Conservation (phyloP, 305 asterid genomes). For the Plantago lanceolata region DNA sequence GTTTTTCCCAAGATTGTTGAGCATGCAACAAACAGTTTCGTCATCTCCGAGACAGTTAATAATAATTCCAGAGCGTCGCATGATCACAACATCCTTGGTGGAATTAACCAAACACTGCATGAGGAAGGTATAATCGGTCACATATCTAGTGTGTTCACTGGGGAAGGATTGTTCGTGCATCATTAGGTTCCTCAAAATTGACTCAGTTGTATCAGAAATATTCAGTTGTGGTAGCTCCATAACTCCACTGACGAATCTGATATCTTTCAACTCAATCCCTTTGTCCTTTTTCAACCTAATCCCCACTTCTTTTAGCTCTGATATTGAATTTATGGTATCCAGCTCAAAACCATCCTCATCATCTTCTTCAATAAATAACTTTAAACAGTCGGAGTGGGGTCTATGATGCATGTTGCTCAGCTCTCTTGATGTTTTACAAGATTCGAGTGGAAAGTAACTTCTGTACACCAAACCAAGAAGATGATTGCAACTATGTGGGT, state of each 20-base stretch:
- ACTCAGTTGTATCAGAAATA: slow-evolving; percentile 24
- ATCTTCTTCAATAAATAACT: background rate
- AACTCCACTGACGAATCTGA: slow-evolving; percentile 8
- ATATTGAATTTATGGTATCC: slow-evolving; percentile 16
- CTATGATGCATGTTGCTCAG: background rate
- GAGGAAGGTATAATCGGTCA: slow-evolving; percentile 16
- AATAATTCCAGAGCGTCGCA: slow-evolving; percentile 21
- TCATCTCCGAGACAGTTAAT: slow-evolving; percentile 21
- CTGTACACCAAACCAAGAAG: slow-evolving; percentile 8
- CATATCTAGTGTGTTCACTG: background rate
- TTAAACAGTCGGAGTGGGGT: background rate
- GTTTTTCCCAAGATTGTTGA: slow-evolving; percentile 20
- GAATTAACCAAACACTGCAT: slow-evolving; percentile 21
- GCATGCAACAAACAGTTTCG: slow-evolving; percentile 8
- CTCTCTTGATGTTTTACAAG: no score
- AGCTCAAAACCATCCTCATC: background rate
- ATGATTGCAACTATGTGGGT: slow-evolving; percentile 7
- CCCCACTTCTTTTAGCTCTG: slow-evolving; percentile 12
- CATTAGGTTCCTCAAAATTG: slow-evolving; percentile 14
- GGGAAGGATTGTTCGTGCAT: slow-evolving; percentile 17
- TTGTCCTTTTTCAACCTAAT: background rate
- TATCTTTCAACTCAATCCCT: slow-evolving; percentile 4
- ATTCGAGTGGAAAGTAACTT: background rate
- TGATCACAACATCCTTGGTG: slow-evolving; percentile 14
- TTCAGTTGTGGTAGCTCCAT: slow-evolving; percentile 7